These are phyloP conservation scores for Avena insularis DNA, from an alignment of 176 grass and related monocot species.

Conservation along the genomic window DNA sequence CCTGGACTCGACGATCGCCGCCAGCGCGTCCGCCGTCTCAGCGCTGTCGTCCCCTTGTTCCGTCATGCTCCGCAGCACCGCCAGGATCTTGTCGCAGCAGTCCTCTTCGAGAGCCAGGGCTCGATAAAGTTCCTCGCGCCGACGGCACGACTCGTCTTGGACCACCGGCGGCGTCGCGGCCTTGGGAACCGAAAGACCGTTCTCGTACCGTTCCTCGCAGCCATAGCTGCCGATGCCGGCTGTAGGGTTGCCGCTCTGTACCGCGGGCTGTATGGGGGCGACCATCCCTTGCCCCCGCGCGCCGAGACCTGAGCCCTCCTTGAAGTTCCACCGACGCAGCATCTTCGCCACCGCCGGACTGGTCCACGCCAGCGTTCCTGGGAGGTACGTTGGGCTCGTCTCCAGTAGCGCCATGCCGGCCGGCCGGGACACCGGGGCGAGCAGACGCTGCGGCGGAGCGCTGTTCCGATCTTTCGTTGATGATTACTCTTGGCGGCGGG, in stretches of 20 bases:
- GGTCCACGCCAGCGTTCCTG: not conserved
- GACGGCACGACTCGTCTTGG: not conserved
- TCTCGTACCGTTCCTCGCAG: not conserved
- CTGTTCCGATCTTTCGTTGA: too few species aligned
- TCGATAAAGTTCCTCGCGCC: not conserved
- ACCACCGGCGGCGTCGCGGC: not conserved
- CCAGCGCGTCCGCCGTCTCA: not conserved
- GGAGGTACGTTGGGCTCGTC: too few species aligned
- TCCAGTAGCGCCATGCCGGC: too few species aligned
- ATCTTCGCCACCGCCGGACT: not conserved
- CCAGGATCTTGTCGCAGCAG: not conserved
- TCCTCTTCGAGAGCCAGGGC: not conserved
- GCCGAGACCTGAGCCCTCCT: not conserved
- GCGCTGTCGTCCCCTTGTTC: not conserved
- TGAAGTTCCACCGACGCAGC: not conserved
- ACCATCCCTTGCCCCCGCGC: not conserved
- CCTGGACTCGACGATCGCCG: not conserved
- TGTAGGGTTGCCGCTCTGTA: not conserved
- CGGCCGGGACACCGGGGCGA: too few species aligned
- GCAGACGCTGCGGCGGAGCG: too few species aligned
- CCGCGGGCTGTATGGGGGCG: not conserved
- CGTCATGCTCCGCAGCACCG: not conserved
- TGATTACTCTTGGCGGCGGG: too few species aligned
- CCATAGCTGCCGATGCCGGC: not conserved
- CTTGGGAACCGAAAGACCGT: not conserved